These are phyloP conservation scores for Coemansia sp. DNA, from an alignment of 192 early-diverging fungal genomes.

Conservation along the genomic window DNA sequence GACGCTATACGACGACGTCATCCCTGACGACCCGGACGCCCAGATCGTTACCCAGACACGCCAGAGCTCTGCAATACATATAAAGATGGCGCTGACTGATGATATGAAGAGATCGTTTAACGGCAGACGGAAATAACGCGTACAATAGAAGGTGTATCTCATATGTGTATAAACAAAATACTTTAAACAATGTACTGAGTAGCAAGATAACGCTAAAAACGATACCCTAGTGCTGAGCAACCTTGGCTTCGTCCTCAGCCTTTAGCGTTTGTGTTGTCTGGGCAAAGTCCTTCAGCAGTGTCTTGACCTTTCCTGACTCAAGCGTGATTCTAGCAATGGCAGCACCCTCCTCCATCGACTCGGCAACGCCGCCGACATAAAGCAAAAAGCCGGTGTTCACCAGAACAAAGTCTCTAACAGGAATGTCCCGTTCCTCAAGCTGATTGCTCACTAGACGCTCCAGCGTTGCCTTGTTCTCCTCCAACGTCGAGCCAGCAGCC, in stretches of 20 bases:
- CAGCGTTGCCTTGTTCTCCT: slow-evolving; percentile 69
- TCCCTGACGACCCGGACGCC: slow-evolving; percentile 60
- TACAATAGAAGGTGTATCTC: too few species aligned
- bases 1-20: slow-evolving; percentile 73
- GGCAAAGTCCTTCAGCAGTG: slow-evolving; percentile 61
- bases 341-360: slow-evolving; percentile 70
- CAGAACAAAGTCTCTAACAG: slow-evolving; percentile 85
- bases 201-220: too few species aligned
- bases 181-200: too few species aligned
- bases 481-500: slow-evolving; percentile 69
- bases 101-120: neutral
- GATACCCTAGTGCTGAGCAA: neutral
- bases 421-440: slow-evolving; percentile 54
- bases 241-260: slow-evolving; percentile 4
- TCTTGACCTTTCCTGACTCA: slow-evolving; percentile 62
- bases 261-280: slow-evolving; percentile 25
- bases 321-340: slow-evolving; percentile 71
- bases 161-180: too few species aligned
- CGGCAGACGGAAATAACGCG: too few species aligned
- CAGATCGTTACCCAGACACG: slow-evolving; percentile 59
- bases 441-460: slow-evolving; percentile 61
- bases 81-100: slow-evolving; percentile 51
- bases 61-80: slow-evolving; percentile 70
- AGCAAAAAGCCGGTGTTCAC: slow-evolving; percentile 83
- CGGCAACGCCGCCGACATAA: slow-evolving; percentile 71